Evolutionary conservation across 139 green algal genomes (phyloP), one percentile per base, ranked within the genome.

Genomic region (Micractinium conductrix): DNA sequence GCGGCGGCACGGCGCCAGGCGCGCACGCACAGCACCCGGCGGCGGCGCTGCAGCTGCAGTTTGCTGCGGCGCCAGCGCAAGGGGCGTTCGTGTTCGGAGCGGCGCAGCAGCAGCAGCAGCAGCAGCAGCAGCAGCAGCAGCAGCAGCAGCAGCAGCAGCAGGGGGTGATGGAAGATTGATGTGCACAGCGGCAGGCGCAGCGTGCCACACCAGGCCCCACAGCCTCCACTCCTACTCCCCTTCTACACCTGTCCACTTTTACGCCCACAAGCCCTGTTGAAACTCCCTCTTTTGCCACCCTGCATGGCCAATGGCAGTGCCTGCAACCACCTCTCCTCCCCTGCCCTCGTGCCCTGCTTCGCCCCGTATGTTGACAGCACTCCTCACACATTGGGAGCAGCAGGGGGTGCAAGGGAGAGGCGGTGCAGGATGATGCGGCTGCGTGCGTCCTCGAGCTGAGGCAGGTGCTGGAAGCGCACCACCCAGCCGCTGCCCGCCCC

Each of bases 351-450:
- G 53, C 53, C 53, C 53, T 62, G 53, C 26, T 62, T 62, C 8
- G 10, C 24, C 5, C 19, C 53, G 10, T 62, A 62, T 68, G 17
- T 38, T 37, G n/a, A 37, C n/a, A 71, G 63, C 14, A 21, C 7
- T 28, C 6, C 53, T 62, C 10, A 14, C 53, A 9, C 53, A 62
- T 4, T 9, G 2, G 53, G 53, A 62, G n/a, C 10, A 62, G 26
- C 6, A 62, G 53, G 53, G 10, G 12, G 24, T 33, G 70, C 58
- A 10, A 74, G 63, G 21, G 76, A 48, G 33, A 88, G 76, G 48
- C 78, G 60, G 65, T 88, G 85, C 78, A 88, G 55, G 22, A 88
- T 45, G 35, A 88, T 88, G 30, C 78, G 45, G 8, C 37, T 4
- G 4, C 78, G 35, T 42, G 81, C 73, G 38, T 58, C 81, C 6